Evolutionary conservation across 192 early-diverging fungal genomes (phyloP), one percentile per base, ranked within the genome.

Genomic region (Umbelopsis isabellina): DNA sequence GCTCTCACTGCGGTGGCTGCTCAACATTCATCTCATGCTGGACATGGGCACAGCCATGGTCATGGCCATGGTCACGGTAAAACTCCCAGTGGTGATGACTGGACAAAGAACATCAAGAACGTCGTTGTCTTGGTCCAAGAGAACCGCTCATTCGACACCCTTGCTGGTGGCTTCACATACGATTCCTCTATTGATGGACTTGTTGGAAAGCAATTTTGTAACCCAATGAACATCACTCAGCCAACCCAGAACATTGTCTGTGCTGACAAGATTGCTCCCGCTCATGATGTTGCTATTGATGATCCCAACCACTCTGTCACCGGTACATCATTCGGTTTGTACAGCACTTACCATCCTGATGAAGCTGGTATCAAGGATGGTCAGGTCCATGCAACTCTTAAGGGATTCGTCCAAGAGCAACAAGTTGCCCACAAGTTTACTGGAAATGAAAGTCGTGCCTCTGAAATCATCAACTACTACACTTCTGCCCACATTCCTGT

Each of bases 391-490:
- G 49, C 52, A 20, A 58, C 41, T 30, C 33, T 68, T 27, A 25
- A 46, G 20, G 72, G 67, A 46, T 67, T 68, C 23, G 22, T 64
- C 12, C 61, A 35, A n/a, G 50, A 61, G 23, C 66, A 74, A 69
- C 46, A 64, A 23, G 22, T 30, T 33, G n/a, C 61, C 33, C 37
- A 72, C 20, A 16, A 16, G 9, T 20, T 21, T 6, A 64, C 53
- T 0, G 52, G 27, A 12, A 65, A 72, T 16, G 23, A 37, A 2
- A 48, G 44, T 20, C 58, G 58, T 47, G 70, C 55, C 21, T 65
- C 61, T n/a, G 66, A 74, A 27, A 67, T 64, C 21, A 66, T 72
- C 46, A 66, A 72, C 49, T 65, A 65, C 44, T 74, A 68, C 52
- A 69, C 66, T 55, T n/a, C 52, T 12, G 45, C 21, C 16, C 66